Evolutionary conservation across 768 basidiomycete genomes (phyloP).

Genomic region (Lactarius psammicola): DNA sequence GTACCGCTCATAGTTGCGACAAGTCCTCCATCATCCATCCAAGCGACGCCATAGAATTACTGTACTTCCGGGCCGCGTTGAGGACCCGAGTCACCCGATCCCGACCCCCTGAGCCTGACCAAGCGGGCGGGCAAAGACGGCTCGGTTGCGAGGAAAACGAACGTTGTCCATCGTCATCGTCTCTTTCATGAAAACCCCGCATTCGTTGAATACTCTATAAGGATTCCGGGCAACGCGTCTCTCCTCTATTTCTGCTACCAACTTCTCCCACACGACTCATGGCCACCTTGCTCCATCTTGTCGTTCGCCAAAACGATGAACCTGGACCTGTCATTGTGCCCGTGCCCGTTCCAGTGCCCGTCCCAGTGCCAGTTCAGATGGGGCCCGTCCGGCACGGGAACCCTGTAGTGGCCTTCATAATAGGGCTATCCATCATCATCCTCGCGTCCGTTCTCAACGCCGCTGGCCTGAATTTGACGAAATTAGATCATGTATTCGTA

Average conservation of each 20-base stretch:
- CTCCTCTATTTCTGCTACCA: background rate
- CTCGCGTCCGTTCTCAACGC: constrained; percentile 85
- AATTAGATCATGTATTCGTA: constrained; percentile 72
- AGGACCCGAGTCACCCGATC: no score
- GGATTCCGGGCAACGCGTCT: background rate
- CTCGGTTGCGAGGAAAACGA: background rate
- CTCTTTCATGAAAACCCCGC: constrained; percentile 13
- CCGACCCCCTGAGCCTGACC: background rate
- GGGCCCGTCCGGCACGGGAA: constrained; percentile 42
- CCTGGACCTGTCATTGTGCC: constrained; percentile 10
- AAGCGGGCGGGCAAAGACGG: background rate
- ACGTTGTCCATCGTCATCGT: background rate
- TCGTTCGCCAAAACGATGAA: constrained; percentile 19
- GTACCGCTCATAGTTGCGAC: background rate
- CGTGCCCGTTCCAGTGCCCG: background rate
- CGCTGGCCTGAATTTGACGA: constrained; percentile 91
- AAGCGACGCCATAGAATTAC: no score
- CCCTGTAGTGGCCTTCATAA: constrained; percentile 72
- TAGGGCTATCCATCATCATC: constrained; percentile 82
- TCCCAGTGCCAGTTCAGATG: background rate
- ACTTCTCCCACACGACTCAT: constrained; percentile 2
- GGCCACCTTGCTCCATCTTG: constrained; percentile 7
- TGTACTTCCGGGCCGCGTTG: background rate
- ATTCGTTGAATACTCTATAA: background rate
- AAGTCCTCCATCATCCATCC: background rate